Evolutionary conservation across 768 basidiomycete genomes (phyloP).

Genomic region (Clavaria fumosa): DNA sequence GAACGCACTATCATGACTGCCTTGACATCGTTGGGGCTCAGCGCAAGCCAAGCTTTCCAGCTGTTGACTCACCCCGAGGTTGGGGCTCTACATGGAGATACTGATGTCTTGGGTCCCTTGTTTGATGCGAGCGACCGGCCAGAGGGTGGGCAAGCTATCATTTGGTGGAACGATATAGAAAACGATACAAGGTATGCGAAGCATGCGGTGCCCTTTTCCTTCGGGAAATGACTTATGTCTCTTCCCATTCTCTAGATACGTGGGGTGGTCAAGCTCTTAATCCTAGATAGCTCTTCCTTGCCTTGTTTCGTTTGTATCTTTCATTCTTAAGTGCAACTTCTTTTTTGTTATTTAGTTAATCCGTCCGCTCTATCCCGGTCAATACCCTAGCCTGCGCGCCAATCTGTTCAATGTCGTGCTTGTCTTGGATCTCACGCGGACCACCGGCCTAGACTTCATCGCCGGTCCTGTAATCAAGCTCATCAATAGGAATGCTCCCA

Average conservation of each 20-base stretch:
- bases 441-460: slow-evolving; percentile 44
- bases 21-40: slow-evolving; percentile 47
- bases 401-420: slow-evolving; percentile 82
- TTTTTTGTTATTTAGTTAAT: slow-evolving; percentile 34
- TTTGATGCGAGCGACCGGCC: slow-evolving; percentile 80
- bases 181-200: slow-evolving; percentile 50
- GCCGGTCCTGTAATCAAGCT: slow-evolving; percentile 48
- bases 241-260: slow-evolving; percentile 26
- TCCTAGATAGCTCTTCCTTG: no score
- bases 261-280: slow-evolving; percentile 34
- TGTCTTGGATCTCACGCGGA: slow-evolving; percentile 62
- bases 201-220: no score
- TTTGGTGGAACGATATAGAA: slow-evolving; percentile 89
- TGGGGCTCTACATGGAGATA: slow-evolving; percentile 32
- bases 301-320: no score
- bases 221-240: not conserved
- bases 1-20: slow-evolving; percentile 51
- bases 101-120: slow-evolving; percentile 46
- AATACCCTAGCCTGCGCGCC: slow-evolving; percentile 52
- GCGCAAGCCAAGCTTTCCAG: slow-evolving; percentile 49
- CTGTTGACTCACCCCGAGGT: slow-evolving; percentile 54
- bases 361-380: slow-evolving; percentile 66
- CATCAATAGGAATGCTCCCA: slow-evolving; percentile 56
- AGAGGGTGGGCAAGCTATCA: slow-evolving; percentile 60
- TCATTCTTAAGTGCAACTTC: not conserved